Evolutionary conservation across 495 filamentous ascomycete species (phyloP).

Genomic region (Penicillium pancosmium): DNA sequence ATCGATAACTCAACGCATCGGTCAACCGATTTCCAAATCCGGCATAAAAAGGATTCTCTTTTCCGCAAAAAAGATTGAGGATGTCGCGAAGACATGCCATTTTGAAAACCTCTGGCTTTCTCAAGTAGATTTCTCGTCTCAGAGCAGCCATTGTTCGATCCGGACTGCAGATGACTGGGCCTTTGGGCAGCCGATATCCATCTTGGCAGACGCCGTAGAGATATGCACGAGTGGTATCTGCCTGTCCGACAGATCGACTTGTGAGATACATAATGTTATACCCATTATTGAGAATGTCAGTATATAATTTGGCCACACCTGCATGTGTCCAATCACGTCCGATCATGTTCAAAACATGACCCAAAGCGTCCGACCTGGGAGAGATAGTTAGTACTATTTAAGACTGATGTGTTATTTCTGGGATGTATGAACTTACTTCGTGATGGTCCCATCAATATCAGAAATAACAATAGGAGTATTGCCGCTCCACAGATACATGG

Average conservation of each 20-base stretch:
- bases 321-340: slow-evolving; percentile 98
- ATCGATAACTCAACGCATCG: slow-evolving; percentile 93
- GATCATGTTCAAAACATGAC: slow-evolving; percentile 98
- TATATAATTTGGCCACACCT: slow-evolving; percentile 95
- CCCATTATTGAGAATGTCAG: slow-evolving; percentile 91
- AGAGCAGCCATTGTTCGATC: slow-evolving; percentile 97
- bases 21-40: slow-evolving; percentile 97
- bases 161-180: slow-evolving; percentile 91
- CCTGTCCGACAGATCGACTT: slow-evolving; percentile 88
- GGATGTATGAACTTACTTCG: slow-evolving; percentile 59
- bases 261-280: slow-evolving; percentile 99
- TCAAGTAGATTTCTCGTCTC: slow-evolving; percentile 88
- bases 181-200: slow-evolving; percentile 80
- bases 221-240: slow-evolving; percentile 89
- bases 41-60: slow-evolving; percentile 87
- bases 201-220: slow-evolving; percentile 89
- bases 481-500: slow-evolving; percentile 90
- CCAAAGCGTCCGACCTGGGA: slow-evolving; percentile 80
- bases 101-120: slow-evolving; percentile 98
- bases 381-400: slow-evolving; percentile 8
- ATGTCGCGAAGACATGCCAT: slow-evolving; percentile 98
- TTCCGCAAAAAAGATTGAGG: slow-evolving; percentile 77
- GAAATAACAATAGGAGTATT: slow-evolving; percentile 94
- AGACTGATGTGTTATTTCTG: neutral
- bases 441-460: slow-evolving; percentile 98